These are phyloP conservation scores for Camptophora hylomeconis DNA, from an alignment of 2,329 filamentous ascomycete genomes.

Conservation along the genomic window DNA sequence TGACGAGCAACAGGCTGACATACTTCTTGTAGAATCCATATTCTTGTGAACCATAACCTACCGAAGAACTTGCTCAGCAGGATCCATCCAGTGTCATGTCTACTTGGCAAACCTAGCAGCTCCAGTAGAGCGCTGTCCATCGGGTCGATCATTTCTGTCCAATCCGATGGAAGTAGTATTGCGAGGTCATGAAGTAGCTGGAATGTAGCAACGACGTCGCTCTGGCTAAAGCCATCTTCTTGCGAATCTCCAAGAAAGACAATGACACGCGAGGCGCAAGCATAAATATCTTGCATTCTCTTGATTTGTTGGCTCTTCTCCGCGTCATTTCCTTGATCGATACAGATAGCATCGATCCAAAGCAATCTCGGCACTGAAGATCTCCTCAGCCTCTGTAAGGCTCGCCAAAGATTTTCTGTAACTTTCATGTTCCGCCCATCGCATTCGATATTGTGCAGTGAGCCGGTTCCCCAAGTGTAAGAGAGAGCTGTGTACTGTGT, in stretches of 20 bases:
- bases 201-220: background rate
- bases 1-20: background rate
- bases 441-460: background rate
- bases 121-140: background rate
- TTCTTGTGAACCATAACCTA: too few relatives aligned
- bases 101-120: background rate
- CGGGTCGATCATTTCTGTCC: background rate
- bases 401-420: background rate
- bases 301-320: conserved; percentile 7
- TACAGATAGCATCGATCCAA: conserved; percentile 9
- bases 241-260: conserved; percentile 7
- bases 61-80: background rate
- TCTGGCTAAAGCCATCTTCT: too few relatives aligned
- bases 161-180: too few relatives aligned
- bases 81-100: background rate
- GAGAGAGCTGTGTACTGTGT: conserved; percentile 1
- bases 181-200: background rate
- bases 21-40: background rate
- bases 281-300: conserved; percentile 7
- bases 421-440: background rate
- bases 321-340: conserved; percentile 6
- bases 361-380: too few relatives aligned
- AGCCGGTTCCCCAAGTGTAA: background rate
- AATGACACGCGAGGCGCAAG: conserved; percentile 4
- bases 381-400: too few relatives aligned